Base-by-base conservation (phyloP, 2,329 filamentous ascomycete genomes). In the Xylaria multiplex region DNA sequence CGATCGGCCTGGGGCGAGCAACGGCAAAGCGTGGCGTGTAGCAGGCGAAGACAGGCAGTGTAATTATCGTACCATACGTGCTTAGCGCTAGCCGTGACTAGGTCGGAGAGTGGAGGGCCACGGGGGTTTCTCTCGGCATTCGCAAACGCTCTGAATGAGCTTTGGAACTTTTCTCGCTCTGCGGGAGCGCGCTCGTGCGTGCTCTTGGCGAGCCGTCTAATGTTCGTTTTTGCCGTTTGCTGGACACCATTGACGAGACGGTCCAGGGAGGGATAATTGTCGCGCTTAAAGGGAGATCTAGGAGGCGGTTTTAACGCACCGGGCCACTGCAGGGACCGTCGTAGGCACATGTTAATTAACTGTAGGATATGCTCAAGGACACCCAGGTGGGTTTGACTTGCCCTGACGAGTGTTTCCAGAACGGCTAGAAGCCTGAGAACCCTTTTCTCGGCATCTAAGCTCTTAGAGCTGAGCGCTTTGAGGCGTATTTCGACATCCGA, bases 151-250 rank as follows among this genome's bases (percentile, higher is more conserved):
- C 11, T 42, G 37, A 55, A 43, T 19, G 52, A 55, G n/a, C 6
- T 55, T 30, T 55, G 52, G 52, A 43, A 55, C 19, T 55, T 43
- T 55, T 24, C 52, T 55, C 52, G 52, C 35, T 55, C 52, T 6
- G 22, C 19, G 8, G 35, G 35, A 19, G 52, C 52, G 19, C 52
- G 37, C 22, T 27, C 35, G 52, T 55, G 52, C 27, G 37, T 43
- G 22, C 52, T 43, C 35, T 43, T 55, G 35, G 37, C 52, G n/a
- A 55, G 52, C 6, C 52, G 35, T 42, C 52, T 55, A 14, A 43
- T 16, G 37, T 43, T 55, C 35, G 52, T 43, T 43, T 43, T 55
- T 16, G 19, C 37, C 8, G 35, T 43, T 14, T 55, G 37, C 19
- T 55, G 52, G 35, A 40, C 8, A 13, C 35, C 35, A 11, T 40